Conservation (phyloP, 768 basidiomycete species). For the Lanmaoa pseudosensibilis region DNA sequence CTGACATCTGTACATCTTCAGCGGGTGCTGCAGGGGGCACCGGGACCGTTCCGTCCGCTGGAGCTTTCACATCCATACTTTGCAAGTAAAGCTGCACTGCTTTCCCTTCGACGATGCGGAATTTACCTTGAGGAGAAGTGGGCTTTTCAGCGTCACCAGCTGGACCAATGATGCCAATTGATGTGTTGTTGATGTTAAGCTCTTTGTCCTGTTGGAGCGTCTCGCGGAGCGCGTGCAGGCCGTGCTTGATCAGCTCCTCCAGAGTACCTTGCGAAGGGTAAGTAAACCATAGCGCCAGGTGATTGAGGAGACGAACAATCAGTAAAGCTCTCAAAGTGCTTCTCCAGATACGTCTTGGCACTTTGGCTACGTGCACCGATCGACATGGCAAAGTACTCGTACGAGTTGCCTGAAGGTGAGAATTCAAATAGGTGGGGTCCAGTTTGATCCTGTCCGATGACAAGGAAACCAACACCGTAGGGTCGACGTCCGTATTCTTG, state of each 20-base stretch:
- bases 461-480: slow-evolving; percentile 98
- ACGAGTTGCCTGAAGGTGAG: slow-evolving; percentile 94
- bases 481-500: slow-evolving; percentile 97
- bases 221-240: slow-evolving; percentile 91
- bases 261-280: slow-evolving; percentile 57
- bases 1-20: slow-evolving; percentile 88
- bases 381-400: slow-evolving; percentile 97
- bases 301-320: slow-evolving; percentile 59
- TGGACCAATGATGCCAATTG: slow-evolving; percentile 88
- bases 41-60: slow-evolving; percentile 39
- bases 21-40: slow-evolving; percentile 38
- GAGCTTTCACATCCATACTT: slow-evolving; percentile 74
- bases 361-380: slow-evolving; percentile 98
- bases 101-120: slow-evolving; percentile 88
- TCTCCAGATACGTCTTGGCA: slow-evolving; percentile 98
- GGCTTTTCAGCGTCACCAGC: slow-evolving; percentile 56
- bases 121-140: slow-evolving; percentile 56
- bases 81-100: slow-evolving; percentile 71
- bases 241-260: slow-evolving; percentile 88
- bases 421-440: slow-evolving; percentile 99
- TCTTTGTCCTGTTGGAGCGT: slow-evolving; percentile 99
- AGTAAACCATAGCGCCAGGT: neutral
- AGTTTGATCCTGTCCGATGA: slow-evolving; percentile 93
- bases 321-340: slow-evolving; percentile 83
- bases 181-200: slow-evolving; percentile 90